Conservation (phyloP, 352 stramenopile genomes). For the Pythium vanterpoolii region DNA sequence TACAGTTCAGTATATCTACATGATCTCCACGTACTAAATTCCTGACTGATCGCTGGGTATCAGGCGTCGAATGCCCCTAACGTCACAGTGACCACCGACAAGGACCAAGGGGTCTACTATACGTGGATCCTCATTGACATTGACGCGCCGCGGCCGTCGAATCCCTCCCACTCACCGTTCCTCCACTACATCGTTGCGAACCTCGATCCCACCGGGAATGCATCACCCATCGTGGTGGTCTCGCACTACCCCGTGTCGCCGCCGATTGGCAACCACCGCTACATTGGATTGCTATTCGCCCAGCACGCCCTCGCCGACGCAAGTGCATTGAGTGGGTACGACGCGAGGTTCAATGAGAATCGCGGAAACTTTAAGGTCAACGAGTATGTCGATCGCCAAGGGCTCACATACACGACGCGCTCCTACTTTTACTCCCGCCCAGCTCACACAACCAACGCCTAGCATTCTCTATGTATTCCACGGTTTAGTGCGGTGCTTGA, state of each 20-base stretch:
- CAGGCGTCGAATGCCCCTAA: slow-evolving; percentile 33
- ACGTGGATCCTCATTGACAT: slow-evolving; percentile 71
- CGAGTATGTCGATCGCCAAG: slow-evolving; percentile 31
- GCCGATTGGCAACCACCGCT: slow-evolving; percentile 48
- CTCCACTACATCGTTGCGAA: slow-evolving; percentile 62
- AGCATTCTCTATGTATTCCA: neutral
- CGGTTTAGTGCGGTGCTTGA: neutral
- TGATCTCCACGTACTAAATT: no score
- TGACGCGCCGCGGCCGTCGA: slow-evolving; percentile 50
- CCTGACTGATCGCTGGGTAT: neutral
- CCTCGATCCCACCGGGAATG: slow-evolving; percentile 1
- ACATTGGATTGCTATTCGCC: slow-evolving; percentile 49
- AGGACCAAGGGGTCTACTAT: slow-evolving; percentile 28
- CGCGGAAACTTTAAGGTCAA: slow-evolving; percentile 50
- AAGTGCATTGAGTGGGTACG: slow-evolving; percentile 13
- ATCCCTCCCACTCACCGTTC: slow-evolving; percentile 59
- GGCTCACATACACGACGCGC: slow-evolving; percentile 29
- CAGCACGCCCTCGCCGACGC: slow-evolving; percentile 20
- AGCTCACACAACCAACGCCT: neutral
- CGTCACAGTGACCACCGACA: slow-evolving; percentile 22
- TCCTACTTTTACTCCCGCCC: slow-evolving; percentile 47
- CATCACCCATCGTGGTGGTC: slow-evolving; percentile 27
- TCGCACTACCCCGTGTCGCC: slow-evolving; percentile 62
- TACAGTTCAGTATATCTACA: neutral
- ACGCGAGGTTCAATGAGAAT: slow-evolving; percentile 25